Evolutionary conservation across 768 basidiomycete species (phyloP).

Genomic region (Lentinula sp.): DNA sequence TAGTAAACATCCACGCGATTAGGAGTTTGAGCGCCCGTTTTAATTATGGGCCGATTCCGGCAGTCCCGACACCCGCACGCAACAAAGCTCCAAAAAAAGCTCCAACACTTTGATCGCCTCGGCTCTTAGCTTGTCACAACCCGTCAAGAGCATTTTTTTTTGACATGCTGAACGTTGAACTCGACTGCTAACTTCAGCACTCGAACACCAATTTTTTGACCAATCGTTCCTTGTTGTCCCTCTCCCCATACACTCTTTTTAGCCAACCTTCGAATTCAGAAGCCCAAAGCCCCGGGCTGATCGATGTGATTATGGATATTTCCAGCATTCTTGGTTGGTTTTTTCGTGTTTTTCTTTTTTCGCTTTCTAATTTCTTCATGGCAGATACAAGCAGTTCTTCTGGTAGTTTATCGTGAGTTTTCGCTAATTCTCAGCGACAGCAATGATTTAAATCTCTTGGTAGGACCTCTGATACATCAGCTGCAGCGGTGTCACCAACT

Average conservation of each 20-base stretch:
- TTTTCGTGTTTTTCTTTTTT: not conserved
- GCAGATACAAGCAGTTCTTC: not conserved
- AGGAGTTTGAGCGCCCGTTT: not conserved
- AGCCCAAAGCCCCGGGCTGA: not conserved
- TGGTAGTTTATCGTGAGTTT: not conserved
- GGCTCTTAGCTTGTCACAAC: not conserved
- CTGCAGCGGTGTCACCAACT: not conserved
- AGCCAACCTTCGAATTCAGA: no score
- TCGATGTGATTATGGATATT: not conserved
- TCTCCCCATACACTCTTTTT: not conserved
- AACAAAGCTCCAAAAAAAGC: not conserved
- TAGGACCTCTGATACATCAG: not conserved
- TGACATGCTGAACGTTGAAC: not conserved
- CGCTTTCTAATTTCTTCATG: not conserved
- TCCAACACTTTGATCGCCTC: not conserved
- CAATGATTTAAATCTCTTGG: not conserved
- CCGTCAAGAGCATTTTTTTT: not conserved
- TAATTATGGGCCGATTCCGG: not conserved
- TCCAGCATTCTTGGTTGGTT: not conserved
- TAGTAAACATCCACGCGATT: not conserved
- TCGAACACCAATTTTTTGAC: not conserved
- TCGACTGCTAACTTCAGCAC: not conserved
- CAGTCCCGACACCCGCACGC: not conserved
- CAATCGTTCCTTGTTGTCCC: not conserved
- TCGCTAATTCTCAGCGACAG: not conserved